A percentile compares a stretch with the other conserved stretches of the same genome.
phyloP scores from a whole-genome alignment of 176 grass and related monocot genomes.

The Hyparrhenia diplandra region DNA sequence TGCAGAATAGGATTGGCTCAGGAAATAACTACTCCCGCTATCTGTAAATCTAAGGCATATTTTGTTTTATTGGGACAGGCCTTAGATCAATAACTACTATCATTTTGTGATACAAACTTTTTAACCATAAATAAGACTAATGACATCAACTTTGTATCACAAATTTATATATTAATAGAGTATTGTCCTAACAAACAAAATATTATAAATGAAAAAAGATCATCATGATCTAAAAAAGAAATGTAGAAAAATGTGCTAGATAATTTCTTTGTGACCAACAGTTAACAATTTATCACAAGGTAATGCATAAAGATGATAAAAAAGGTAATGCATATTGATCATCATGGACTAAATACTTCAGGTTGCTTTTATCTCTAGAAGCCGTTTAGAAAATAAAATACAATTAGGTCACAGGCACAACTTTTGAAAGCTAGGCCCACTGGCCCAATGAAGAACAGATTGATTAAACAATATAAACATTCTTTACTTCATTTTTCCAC shows the following conservation, averaged over 20 bases:
- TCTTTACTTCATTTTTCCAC: not conserved
- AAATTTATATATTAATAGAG: not conserved
- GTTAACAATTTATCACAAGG: too few species aligned
- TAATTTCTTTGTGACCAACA: not conserved
- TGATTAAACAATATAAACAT: slow-evolving; percentile 14
- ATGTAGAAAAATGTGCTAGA: not conserved
- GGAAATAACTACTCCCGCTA: not conserved
- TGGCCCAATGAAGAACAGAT: not conserved
- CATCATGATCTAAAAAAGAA: not conserved
- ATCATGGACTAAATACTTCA: not conserved
- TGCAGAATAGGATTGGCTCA: not conserved
- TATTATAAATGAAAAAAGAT: not conserved
- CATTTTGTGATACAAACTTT: not conserved
- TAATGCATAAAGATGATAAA: not conserved
- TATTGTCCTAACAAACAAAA: not conserved
- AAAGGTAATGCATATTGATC: not conserved
- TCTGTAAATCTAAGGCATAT: not conserved
- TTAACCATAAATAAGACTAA: not conserved
- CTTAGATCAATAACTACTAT: not conserved
- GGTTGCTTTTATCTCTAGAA: not conserved
- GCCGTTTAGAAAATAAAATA: not conserved
- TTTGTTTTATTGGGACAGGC: not conserved
- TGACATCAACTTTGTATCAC: not conserved
- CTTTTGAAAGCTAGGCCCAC: not conserved
- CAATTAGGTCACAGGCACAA: not conserved